These are phyloP conservation scores for Coemansia sp. DNA, from an alignment of 192 early-diverging fungal genomes.

Conservation along the genomic window DNA sequence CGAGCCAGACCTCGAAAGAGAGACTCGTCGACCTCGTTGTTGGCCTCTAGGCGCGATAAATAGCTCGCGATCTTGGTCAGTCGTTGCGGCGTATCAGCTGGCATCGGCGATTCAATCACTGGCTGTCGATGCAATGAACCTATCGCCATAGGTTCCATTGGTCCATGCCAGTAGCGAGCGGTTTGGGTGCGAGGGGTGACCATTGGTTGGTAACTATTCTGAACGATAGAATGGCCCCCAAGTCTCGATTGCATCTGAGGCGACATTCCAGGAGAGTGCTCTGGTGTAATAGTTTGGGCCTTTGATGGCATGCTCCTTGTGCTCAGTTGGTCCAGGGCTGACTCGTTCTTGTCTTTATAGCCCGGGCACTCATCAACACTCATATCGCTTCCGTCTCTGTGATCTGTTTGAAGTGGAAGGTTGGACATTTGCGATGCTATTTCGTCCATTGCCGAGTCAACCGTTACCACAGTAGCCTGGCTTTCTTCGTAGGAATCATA, in stretches of 20 bases:
- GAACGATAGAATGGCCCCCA: neutral
- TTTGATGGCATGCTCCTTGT: neutral
- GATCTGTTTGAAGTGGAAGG: neutral
- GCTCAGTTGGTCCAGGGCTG: neutral
- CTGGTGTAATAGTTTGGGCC: slow-evolving; percentile 19
- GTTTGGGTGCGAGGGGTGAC: slow-evolving; percentile 49
- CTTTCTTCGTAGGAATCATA: slow-evolving; percentile 12
- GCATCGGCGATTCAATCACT: slow-evolving; percentile 37
- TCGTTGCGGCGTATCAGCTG: slow-evolving; percentile 36
- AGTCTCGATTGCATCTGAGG: slow-evolving; percentile 18
- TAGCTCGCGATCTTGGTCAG: slow-evolving; percentile 28
- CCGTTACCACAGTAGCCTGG: slow-evolving; percentile 26
- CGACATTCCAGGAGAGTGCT: slow-evolving; percentile 26
- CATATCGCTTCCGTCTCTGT: neutral
- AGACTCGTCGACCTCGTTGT: slow-evolving; percentile 37
- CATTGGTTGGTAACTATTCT: slow-evolving; percentile 4
- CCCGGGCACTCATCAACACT: neutral
- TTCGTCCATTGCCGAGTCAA: slow-evolving; percentile 2
- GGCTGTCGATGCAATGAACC: slow-evolving; percentile 6
- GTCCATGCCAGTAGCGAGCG: slow-evolving; percentile 51
- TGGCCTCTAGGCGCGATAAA: slow-evolving; percentile 30
- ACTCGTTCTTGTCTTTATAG: neutral
- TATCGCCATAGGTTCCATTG: slow-evolving; percentile 23
- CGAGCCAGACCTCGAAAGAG: slow-evolving; percentile 52
- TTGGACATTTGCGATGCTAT: neutral